Evolutionary conservation across 768 basidiomycete species (phyloP).

Genomic region (Suillus hirtellus): DNA sequence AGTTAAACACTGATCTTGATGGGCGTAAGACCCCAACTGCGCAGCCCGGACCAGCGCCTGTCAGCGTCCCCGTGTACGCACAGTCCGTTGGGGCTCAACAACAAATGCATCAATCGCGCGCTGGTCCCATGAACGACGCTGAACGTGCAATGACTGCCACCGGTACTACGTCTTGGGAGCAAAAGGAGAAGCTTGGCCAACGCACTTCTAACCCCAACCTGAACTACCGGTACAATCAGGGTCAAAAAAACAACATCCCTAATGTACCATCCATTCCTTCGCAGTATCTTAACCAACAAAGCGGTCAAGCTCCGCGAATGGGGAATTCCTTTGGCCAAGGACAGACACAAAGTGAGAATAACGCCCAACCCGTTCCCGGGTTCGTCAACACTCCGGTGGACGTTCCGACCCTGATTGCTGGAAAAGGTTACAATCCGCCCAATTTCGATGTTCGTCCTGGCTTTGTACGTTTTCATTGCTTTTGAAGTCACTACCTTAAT

Average conservation of each 20-base stretch:
- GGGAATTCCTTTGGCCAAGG: constrained; percentile 36
- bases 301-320: constrained; percentile 38
- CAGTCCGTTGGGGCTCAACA: constrained; percentile 39
- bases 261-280: constrained; percentile 72
- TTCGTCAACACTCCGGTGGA: constrained; percentile 74
- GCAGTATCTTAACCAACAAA: constrained; percentile 64
- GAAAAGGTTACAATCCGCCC: constrained; percentile 89
- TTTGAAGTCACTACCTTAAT: constrained; percentile 3
- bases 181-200: constrained; percentile 56
- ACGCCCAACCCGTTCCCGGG: constrained; percentile 42
- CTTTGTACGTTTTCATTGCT: constrained; percentile 53
- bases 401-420: constrained; percentile 78
- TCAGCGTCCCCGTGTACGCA: constrained; percentile 48
- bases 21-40: constrained; percentile 62
- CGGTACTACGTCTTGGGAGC: constrained; percentile 56
- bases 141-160: constrained; percentile 40
- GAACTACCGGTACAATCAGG: constrained; percentile 55
- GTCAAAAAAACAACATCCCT: constrained; percentile 46
- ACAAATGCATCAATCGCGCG: constrained; percentile 39
- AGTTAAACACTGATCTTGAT: constrained; percentile 63
- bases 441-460: constrained; percentile 80
- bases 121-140: constrained; percentile 28
- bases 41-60: constrained; percentile 47
- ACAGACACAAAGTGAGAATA: constrained; percentile 30
- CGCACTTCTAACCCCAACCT: constrained; percentile 72